phyloP scores from a whole-genome alignment of 148 eudicot genomes.

The Beta vulgaris region DNA sequence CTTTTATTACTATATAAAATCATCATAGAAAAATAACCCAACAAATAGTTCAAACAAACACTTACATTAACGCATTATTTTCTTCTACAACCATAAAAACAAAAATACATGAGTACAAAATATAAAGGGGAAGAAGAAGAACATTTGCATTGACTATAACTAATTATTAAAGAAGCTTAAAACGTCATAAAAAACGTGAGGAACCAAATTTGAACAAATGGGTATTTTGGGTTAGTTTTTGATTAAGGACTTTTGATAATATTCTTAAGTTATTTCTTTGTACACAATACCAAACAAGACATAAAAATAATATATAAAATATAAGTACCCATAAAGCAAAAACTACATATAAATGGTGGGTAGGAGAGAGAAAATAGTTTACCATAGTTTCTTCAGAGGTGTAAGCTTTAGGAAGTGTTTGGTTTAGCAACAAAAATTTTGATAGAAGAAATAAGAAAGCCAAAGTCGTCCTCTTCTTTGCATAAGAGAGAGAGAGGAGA shows the following conservation, averaged over 20 bases:
- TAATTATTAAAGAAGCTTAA: conserved; percentile 11
- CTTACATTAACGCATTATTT: conserved; percentile 30
- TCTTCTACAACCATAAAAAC: neutral
- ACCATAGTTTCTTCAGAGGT: conserved; percentile 6
- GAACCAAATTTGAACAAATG: conserved; percentile 28
- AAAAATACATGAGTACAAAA: neutral
- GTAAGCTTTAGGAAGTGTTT: conserved; percentile 1
- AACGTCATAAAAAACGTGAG: conserved; percentile 26
- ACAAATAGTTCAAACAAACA: conserved; percentile 17
- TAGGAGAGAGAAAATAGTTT: neutral
- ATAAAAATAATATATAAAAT: neutral
- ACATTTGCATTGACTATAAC: conserved; percentile 33
- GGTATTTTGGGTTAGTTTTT: conserved; percentile 21
- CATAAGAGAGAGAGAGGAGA: conserved; percentile 19
- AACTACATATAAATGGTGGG: neutral
- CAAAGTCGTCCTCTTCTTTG: conserved; percentile 33
- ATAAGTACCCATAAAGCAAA: conserved; percentile 14
- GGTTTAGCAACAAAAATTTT: conserved; percentile 6
- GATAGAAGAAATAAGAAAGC: conserved; percentile 21
- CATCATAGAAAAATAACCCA: conserved; percentile 4
- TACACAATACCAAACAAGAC: conserved; percentile 20
- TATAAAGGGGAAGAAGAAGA: neutral
- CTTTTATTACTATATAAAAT: conserved; percentile 13
- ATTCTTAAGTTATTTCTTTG: conserved; percentile 19
- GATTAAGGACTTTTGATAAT: neutral